Conservation (phyloP, 805 yeast species). For the Saccharomyces kudriavzevii region DNA sequence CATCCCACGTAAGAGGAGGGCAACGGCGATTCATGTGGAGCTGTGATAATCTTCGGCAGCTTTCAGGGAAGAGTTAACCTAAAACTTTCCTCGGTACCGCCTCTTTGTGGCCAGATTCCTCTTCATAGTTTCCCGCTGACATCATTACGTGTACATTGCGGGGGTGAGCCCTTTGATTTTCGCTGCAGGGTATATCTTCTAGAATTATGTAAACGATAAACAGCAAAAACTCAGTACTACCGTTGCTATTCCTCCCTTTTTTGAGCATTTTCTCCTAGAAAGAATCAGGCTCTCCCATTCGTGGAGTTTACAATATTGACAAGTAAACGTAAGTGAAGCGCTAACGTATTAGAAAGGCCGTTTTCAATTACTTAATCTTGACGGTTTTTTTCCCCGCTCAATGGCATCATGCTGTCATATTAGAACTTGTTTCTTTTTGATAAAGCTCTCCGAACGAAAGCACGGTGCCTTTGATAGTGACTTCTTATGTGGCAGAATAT, state of each 20-base stretch:
- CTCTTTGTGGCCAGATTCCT: neutral
- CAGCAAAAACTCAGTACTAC: neutral
- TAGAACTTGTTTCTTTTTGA: too few relatives aligned
- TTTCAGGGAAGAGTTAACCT: neutral
- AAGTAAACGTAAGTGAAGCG: neutral
- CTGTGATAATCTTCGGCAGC: neutral
- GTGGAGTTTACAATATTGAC: neutral
- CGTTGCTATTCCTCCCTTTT: neutral
- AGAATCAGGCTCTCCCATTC: neutral
- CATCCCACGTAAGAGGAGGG: neutral
- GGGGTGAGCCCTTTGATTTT: neutral
- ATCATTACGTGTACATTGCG: neutral
- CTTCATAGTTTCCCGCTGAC: neutral
- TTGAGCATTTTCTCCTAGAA: neutral
- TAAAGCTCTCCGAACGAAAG: too few relatives aligned
- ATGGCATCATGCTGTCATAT: too few relatives aligned
- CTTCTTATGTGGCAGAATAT: too few relatives aligned
- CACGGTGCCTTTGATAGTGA: too few relatives aligned
- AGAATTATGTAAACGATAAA: neutral
- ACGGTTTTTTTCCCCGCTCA: too few relatives aligned
- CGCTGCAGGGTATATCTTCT: neutral
- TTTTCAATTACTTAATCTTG: too few relatives aligned
- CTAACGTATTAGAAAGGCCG: too few relatives aligned
- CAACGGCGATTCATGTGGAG: neutral
- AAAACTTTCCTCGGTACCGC: neutral